Evolutionary conservation across 345 rosid species (phyloP), one percentile per base, ranked within the genome.

Genomic region (Populus davidiana): DNA sequence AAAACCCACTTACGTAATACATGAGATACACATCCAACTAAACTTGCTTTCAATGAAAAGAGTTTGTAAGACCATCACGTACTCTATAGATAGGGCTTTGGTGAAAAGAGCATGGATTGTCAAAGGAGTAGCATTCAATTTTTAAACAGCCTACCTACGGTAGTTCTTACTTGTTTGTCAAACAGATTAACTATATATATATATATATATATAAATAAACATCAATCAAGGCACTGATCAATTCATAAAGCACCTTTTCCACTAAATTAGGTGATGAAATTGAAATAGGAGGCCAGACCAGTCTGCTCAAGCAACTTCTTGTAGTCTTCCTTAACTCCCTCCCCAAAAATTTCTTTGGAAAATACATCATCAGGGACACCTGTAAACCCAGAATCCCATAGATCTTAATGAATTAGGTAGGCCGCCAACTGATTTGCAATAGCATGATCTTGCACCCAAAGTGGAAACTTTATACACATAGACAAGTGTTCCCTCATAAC

Each of bases 181-280:
- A 3, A 50, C 56, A 50, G 8, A 50, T 16, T 16, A 47, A 41
- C 17, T 10, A 29, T 10, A 2, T 69, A 0, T 43, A 21, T 0
- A 12, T 49, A 31, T 6, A 47, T 8, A 63, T 21, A n/a, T 41
- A 11, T 25, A n/a, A 0, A 16, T 41, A 33, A 54, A 67, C 78
- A 84, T 75, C 76, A 81, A 70, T 76, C 75, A 77, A 73, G 83
- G 69, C 20, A 65, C 54, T 16, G 18, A 69, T 29, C 8, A 72
- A 67, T 39, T 0, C 31, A 50, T 25, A n/a, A 33, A 73, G 5
- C 23, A n/a, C 16, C 5, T 73, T 69, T 65, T 78, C 23, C 54
- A 13, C 25, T 47, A 21, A 47, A 75, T 68, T 75, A 75, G 79
- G 75, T 84, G 76, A 56, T 68, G 49, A 29, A 27, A 65, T 62